Base-by-base conservation (phyloP, 768 basidiomycete species). In the Boletus barrowsii region DNA sequence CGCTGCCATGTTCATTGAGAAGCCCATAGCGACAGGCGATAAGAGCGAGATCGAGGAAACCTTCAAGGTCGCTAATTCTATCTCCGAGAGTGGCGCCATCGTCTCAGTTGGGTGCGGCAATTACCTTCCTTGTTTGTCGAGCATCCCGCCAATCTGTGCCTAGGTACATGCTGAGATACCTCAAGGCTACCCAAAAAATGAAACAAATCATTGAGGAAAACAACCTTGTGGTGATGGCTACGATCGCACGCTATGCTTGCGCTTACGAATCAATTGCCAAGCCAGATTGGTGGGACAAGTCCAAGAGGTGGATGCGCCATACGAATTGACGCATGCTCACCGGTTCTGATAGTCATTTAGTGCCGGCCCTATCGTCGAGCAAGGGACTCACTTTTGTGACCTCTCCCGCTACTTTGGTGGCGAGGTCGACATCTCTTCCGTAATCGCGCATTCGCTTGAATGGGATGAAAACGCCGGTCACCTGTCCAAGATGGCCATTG, bases 361-460 rank as follows among this genome's bases (percentile, higher is more conserved):
- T 66, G 87, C 82, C 50, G 90, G 90, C 18, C 90, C 92, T 5
- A 79, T 94, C 62, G 75, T 95, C 58, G 93, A 93, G 71, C 90
- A 93, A 75, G 95, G 92, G 44, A 98, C 96, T 14, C 96, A 98
- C 76, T 96, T 98, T 75, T 94, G 92, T 63, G 94, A 98, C 74
- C 81, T 97, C 42, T 97, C 93, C 39, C 88, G 96, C 61, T 96
- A 96, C 78, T 98, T 98, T 66, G 96, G 95, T 48, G 96, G 96
- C 15, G 91, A 96, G 60, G 92, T 97, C 54, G 91, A 97, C 66
- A 84, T 95, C 56, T 74, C 83, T 48, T 82, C 81, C 33, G 88
- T 93, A 39, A 75, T 69, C 37, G 96, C 95, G 15, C 91, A 93
- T 66, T 92, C 94, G 10, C 79, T 98, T 32, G 95, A 96, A 67